Conservation (phyloP, 2,329 filamentous ascomycete genomes). For the Geoglossum cookeanum region DNA sequence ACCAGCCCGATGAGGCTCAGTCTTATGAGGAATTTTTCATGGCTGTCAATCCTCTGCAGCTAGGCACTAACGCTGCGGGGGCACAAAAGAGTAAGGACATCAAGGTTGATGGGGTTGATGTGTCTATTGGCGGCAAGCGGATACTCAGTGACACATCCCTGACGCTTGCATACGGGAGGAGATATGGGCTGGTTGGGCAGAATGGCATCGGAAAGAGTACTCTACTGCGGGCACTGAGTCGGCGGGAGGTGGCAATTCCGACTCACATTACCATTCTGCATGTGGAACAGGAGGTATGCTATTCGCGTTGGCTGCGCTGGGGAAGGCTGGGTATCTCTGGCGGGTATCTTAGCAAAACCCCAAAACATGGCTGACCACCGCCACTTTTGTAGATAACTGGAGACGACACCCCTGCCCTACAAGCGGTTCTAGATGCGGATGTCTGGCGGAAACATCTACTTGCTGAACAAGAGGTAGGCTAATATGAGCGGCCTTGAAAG, state of each 20-base stretch:
- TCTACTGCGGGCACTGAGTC: slow-evolving; percentile 74
- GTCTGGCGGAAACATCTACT: slow-evolving; percentile 96
- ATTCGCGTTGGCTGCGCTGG: not conserved
- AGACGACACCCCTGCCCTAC: slow-evolving; percentile 84
- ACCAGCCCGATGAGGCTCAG: slow-evolving; percentile 63
- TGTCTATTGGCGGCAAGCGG: slow-evolving; percentile 72
- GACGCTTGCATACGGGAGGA: slow-evolving; percentile 76
- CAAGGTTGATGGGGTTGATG: slow-evolving; percentile 91
- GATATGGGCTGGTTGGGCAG: slow-evolving; percentile 94
- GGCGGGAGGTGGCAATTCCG: slow-evolving; percentile 84
- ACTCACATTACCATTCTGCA: slow-evolving; percentile 97
- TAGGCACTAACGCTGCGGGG: slow-evolving; percentile 47
- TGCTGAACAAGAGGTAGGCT: slow-evolving; percentile 60
- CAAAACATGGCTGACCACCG: not conserved
- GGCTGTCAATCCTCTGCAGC: slow-evolving; percentile 89
- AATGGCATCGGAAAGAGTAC: slow-evolving; percentile 98
- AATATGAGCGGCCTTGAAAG: not conserved
- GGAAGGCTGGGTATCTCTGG: not conserved
- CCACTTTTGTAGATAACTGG: slow-evolving; percentile 49
- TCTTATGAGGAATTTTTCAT: slow-evolving; percentile 99
- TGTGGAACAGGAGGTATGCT: slow-evolving; percentile 77
- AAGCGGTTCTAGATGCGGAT: slow-evolving; percentile 91
- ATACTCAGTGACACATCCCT: slow-evolving; percentile 83
- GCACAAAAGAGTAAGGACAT: slow-evolving; percentile 85
- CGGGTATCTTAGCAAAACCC: not conserved